Base-by-base conservation (phyloP, 73 alveolate species). In the Paramecium sonneborni region DNA sequence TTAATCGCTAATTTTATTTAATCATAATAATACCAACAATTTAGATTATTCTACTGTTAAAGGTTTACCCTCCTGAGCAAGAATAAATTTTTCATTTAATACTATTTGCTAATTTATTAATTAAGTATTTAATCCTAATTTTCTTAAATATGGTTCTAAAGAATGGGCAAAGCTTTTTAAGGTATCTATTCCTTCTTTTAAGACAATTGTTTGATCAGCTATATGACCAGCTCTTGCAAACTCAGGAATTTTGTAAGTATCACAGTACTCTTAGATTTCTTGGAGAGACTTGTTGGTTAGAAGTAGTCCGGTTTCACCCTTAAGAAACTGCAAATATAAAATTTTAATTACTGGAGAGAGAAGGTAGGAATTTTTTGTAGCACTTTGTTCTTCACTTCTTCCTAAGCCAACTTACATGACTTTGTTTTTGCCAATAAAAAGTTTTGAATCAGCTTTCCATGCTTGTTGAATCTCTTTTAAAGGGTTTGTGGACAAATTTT, bases 211-310 rank as follows among this genome's bases (percentile, higher is more conserved):
- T 72, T 88, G 62, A 10, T 39, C 48, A 24, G 94, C 23, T 39
- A 88, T 72, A 35, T 37, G 89, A n/a, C 94, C 94, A 15, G 94
- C 91, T 52, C 74, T 67, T 14, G 94, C 94, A 41, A 68, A 88
- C 34, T 88, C 94, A 44, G 74, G 84, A 26, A 62, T 38, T 15
- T 52, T 18, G 11, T 43, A 88, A 0, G 89, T 23, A 26, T 68
- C 90, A 11, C 70, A 88, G 62, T 43, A 88, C 14, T 62, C 87
- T 44, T 88, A 37, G 39, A 79, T 24, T 28, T 79, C 41, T 43
- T 79, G 37, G 24, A 43, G 32, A 43, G 69, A 11, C n/a, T 79
- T 43, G 18, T 79, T 79, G 26, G 90, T 79, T 24, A 79, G 55
- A n/a, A 79, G 74, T 0, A 79, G 37, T 46, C 76, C 90, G 15